phyloP scores from a whole-genome alignment of 257 asterid species.

The Nicotiana benthamiana region DNA sequence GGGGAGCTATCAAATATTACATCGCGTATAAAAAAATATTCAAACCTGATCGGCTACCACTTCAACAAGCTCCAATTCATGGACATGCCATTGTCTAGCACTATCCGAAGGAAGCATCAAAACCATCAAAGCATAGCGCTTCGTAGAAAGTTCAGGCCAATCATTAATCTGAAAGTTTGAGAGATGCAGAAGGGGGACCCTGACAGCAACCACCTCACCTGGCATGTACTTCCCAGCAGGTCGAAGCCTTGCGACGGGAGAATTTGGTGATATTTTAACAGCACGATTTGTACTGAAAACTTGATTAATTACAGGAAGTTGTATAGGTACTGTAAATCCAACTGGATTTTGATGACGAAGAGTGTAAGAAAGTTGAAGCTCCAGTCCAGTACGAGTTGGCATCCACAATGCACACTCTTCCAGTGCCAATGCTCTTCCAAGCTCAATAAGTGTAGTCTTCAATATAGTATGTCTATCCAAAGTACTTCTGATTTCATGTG shows the following conservation, averaged over 20 bases:
- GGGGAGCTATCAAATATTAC: neutral
- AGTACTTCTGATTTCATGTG: constrained; percentile 97
- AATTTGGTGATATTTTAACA: constrained; percentile 69
- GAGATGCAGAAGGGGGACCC: constrained; percentile 82
- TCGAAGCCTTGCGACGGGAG: constrained; percentile 80
- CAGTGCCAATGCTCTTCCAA: constrained; percentile 78
- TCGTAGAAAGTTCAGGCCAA: constrained; percentile 95
- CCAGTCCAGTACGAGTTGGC: constrained; percentile 91
- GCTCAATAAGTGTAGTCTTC: constrained; percentile 87
- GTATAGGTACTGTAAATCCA: constrained; percentile 83
- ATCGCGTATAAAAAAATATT: neutral
- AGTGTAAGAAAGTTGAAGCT: constrained; percentile 92
- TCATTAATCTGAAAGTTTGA: constrained; percentile 88
- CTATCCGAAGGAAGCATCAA: constrained; percentile 92
- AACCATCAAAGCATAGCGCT: constrained; percentile 92
- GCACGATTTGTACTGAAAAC: constrained; percentile 73
- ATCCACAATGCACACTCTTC: constrained; percentile 99
- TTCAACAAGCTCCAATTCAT: constrained; percentile 96
- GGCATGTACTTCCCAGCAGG: constrained; percentile 73
- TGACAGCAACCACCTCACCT: constrained; percentile 94
- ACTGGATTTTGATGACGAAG: constrained; percentile 86
- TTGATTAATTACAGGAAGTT: constrained; percentile 66
- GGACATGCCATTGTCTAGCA: constrained; percentile 95
- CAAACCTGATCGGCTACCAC: constrained; percentile 98
- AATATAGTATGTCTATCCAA: constrained; percentile 93